Evolutionary conservation across 805 yeast species (phyloP).

Genomic region (Wickerhamiella azyma): DNA sequence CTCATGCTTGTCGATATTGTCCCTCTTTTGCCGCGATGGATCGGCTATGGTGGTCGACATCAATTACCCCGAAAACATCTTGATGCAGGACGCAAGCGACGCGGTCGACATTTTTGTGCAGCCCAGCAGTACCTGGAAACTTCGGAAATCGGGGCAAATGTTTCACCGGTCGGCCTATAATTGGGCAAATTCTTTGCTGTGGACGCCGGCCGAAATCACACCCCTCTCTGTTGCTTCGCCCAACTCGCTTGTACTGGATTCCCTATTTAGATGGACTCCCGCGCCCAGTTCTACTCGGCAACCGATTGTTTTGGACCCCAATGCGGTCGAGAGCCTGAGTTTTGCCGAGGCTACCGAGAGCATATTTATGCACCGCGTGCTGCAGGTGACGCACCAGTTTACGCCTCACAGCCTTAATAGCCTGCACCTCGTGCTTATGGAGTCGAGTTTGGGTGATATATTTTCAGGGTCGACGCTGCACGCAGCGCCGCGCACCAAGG

Average conservation of each 20-base stretch:
- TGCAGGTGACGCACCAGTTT: conserved; percentile 7
- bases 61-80: conserved; percentile 1
- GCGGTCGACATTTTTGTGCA: conserved; percentile 4
- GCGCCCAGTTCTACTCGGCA: conserved; percentile 1
- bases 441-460: conserved; percentile 3
- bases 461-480: conserved; percentile 2
- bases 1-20: conserved; percentile 2
- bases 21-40: conserved; percentile 1
- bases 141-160: conserved; percentile 1
- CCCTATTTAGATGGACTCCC: conserved; percentile 3
- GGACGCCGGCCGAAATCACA: conserved; percentile 3
- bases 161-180: conserved; percentile 6
- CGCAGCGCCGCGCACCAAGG: neutral
- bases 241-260: conserved; percentile 5
- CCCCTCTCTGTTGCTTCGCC: conserved; percentile 2
- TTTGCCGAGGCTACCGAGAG: neutral
- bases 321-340: conserved; percentile 4
- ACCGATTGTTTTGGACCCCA: conserved; percentile 6
- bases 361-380: conserved; percentile 6
- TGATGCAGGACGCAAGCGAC: conserved; percentile 1
- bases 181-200: conserved; percentile 7
- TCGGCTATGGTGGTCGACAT: conserved; percentile 1
- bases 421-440: conserved; percentile 5
- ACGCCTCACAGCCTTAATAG: conserved; percentile 2
- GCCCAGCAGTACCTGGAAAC: conserved; percentile 7